Base-by-base conservation (phyloP, 2,329 filamentous ascomycete species). In the Cladophialophora yegresii region DNA sequence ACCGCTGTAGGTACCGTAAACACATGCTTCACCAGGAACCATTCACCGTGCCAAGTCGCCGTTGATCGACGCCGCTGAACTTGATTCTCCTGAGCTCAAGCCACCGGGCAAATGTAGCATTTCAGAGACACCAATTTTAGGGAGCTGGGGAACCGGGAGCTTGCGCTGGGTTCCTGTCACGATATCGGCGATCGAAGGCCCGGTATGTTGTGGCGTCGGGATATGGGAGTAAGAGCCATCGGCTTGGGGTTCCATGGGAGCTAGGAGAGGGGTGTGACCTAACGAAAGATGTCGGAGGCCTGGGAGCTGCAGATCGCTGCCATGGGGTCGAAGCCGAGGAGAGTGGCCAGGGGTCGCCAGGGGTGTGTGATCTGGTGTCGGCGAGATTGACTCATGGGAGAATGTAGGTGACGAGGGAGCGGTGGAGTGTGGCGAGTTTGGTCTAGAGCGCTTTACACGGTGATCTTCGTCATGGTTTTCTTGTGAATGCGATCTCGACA, bases 291-390 rank as follows among this genome's bases (percentile, higher is more conserved):
- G 86, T 67, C 95, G 89, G 72, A 99, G 87, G 50, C 91, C 92
- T 33, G 95, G 93, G 61, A 98, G 83, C 76, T 97, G 93, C 72
- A 93, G 84, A 70, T 89, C 87, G 67, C 84, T 81, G 62, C 84
- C 85, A 73, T 90, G 89, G 2, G 93, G 91, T 66, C 93, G 86
- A 71, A 99, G 83, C 50, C 95, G 91, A 58, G 95, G 95, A 20
- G 93, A 97, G 78, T 98, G 95, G 50, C 93, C 93, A 4, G 93
- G 93, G 4, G 93, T 99, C 30, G 93, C 93, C 62, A 98, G 87
- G n/a, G 93, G 93, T n/a, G 95, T 98, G 81, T 97, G 93, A 74
- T 98, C 93, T 10, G 93, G 95, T 1, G 93, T 99, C 4, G 93
- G 95, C 9, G 93, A 98, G 54, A 93, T 85, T 10, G 93, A 97